Base-by-base conservation (phyloP, 768 basidiomycete species). In the Leccinum rimulosum region DNA sequence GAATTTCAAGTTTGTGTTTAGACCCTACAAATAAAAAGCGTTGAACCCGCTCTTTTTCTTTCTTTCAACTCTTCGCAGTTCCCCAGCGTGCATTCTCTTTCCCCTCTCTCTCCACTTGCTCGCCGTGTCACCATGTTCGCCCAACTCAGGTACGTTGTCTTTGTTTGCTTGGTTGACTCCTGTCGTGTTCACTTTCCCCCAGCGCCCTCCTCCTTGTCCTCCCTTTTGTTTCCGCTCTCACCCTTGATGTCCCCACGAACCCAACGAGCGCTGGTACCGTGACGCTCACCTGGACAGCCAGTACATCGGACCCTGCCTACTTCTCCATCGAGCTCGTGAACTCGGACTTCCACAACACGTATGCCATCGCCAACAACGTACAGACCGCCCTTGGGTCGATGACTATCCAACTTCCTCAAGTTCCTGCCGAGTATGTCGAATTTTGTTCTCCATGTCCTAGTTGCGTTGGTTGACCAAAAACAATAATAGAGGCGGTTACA, bases 301-400 rank as follows among this genome's bases (percentile, higher is more conserved):
- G 50, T 0, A 58, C 76, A 3, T 60, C 65, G 10, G 87, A 89
- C 63, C 75, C 82, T 0, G 3, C 52, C 0, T 54, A 57, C 4
- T 83, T 80, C 66, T 74, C 79, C 19, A 35, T 87, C 15, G 76
- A 82, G 69, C 71, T 88, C 56, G 53, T 62, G 51, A 84, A 86
- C 70, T 17, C 64, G 0, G 25, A 30, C 1, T 88, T 88, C 79
- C 75, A 86, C 73, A 71, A 82, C 56, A 55, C 75, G 0, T 82
- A 79, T 51, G 85, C 81, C 50, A 77, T 89, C 56, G 80, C 78
- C 12, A 85, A 80, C 76, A 84, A 82, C 59, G 74, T 88, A 2
- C 57, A 74, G 22, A 75, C 82, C 1, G 43, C 73, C 2, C 12
- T 54, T 5, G 74, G 75, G 0, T 38, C 63, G 1, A 1, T 81